Conservation (phyloP, 2,329 filamentous ascomycete genomes). For the Neocucurbitaria cava region DNA sequence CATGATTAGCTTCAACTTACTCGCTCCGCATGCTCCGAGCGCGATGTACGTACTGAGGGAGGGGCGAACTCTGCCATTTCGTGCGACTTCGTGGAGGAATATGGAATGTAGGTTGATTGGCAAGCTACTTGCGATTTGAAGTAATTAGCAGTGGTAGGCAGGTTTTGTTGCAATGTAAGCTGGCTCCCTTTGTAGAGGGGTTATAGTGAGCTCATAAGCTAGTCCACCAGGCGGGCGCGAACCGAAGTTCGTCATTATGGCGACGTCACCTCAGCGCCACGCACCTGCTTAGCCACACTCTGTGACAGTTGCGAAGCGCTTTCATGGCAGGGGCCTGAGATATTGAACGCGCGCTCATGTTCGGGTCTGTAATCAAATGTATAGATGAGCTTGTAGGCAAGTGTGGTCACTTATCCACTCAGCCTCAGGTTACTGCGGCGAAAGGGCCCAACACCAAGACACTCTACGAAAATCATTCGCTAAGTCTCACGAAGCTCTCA, state of each 20-base stretch:
- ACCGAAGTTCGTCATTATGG: slow-evolving; percentile 32
- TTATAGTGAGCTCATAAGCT: slow-evolving; percentile 20
- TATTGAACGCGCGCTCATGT: too few species aligned
- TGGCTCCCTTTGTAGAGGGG: slow-evolving; percentile 4
- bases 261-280: slow-evolving; percentile 18
- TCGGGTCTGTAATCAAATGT: too few species aligned
- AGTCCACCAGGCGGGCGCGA: slow-evolving; percentile 8
- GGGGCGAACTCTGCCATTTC: slow-evolving; percentile 46
- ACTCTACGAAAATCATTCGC: too few species aligned
- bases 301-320: too few species aligned
- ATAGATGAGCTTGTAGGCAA: too few species aligned
- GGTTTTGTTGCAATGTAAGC: slow-evolving; percentile 8
- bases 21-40: slow-evolving; percentile 3
- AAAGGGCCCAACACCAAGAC: too few species aligned
- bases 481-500: too few species aligned
- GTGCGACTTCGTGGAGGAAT: not conserved
- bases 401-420: too few species aligned
- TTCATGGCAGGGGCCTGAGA: too few species aligned
- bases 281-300: slow-evolving; percentile 21
- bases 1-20: slow-evolving; percentile 16
- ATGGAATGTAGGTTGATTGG: not conserved
- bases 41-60: slow-evolving; percentile 36
- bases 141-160: not conserved
- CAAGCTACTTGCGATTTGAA: not conserved
- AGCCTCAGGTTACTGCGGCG: too few species aligned